Percentiles rank a stretch among this genome's conserved stretches.
These are phyloP conservation scores for Brassica hybrid DNA, from an alignment of 441 rosid species.

Conservation along the genomic window DNA sequence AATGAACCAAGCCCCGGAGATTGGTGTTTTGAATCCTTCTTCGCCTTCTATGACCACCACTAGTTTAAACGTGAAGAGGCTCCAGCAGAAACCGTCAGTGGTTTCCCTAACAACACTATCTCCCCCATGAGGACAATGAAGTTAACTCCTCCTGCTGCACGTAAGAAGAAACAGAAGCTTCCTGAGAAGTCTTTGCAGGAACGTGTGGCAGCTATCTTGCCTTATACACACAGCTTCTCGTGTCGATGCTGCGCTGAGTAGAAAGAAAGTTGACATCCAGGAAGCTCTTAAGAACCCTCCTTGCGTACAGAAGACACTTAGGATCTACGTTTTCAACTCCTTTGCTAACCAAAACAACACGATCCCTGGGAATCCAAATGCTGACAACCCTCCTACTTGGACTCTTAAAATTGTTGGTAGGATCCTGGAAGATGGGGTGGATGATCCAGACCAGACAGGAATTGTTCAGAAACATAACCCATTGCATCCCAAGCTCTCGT, in stretches of 20 bases:
- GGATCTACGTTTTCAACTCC: conserved; percentile 89
- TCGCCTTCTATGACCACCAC: conserved; percentile 68
- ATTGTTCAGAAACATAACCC: conserved; percentile 57
- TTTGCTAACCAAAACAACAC: conserved; percentile 82
- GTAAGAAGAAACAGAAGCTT: conserved; percentile 86
- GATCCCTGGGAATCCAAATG: conserved; percentile 43
- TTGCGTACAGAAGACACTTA: conserved; percentile 82
- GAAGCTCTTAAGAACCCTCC: conserved; percentile 91
- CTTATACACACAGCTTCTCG: conserved; percentile 95
- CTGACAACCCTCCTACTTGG: conserved; percentile 86
- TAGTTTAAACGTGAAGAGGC: conserved; percentile 58
- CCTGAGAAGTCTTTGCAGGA: conserved; percentile 86
- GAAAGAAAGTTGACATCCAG: conserved; percentile 96
- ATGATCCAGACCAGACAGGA: conserved; percentile 48
- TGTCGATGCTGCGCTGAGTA: conserved; percentile 79
- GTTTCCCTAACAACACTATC: conserved; percentile 58
- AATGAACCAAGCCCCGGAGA: conserved; percentile 56
- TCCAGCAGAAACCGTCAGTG: conserved; percentile 73
- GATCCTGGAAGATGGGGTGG: conserved; percentile 83
- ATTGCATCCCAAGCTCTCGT: conserved; percentile 73
- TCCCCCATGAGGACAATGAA: conserved; percentile 82
- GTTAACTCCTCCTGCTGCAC: conserved; percentile 64
- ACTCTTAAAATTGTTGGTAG: conserved; percentile 90
- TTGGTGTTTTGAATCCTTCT: conserved; percentile 64
- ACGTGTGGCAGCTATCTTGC: conserved; percentile 88